phyloP scores from a whole-genome alignment of 495 filamentous ascomycete species.

The Penicillium manginii region DNA sequence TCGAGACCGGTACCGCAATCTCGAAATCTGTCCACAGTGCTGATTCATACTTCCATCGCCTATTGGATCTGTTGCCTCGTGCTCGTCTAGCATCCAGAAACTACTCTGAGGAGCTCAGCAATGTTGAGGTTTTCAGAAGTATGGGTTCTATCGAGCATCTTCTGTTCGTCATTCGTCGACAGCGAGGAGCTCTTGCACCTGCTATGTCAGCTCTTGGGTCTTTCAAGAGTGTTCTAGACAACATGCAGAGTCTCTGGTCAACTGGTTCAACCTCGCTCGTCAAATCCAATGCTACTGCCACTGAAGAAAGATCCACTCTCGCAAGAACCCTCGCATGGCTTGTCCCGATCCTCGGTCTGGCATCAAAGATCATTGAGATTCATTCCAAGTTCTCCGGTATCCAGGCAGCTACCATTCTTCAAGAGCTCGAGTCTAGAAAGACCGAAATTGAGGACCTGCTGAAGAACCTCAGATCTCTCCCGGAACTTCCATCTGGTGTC shows the following conservation, averaged over 20 bases:
- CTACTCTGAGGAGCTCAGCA: conserved; percentile 82
- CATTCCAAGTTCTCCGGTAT: conserved; percentile 63
- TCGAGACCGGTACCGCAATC: conserved; percentile 29
- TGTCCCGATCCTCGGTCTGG: conserved; percentile 50
- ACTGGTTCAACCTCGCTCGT: conserved; percentile 34
- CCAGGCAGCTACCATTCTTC: conserved; percentile 43
- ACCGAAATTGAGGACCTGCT: conserved; percentile 45
- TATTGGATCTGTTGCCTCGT: conserved; percentile 69
- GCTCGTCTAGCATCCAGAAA: conserved; percentile 66
- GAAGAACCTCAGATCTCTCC: conserved; percentile 48
- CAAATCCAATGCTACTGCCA: conserved; percentile 25
- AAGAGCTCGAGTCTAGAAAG: conserved; percentile 53
- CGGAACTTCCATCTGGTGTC: conserved; percentile 58
- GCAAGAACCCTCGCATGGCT: conserved; percentile 50
- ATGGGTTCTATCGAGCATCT: conserved; percentile 83
- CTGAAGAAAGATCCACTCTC: conserved; percentile 24
- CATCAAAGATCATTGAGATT: conserved; percentile 51
- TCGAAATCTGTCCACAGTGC: conserved; percentile 39
- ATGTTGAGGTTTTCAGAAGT: conserved; percentile 74
- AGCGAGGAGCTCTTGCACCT: conserved; percentile 60
- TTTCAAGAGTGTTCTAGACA: conserved; percentile 40
- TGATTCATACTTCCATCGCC: conserved; percentile 78
- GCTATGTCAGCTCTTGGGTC: conserved; percentile 40
- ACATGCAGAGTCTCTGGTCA: conserved; percentile 49
- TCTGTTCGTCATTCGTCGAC: conserved; percentile 66